Evolutionary conservation across 2,329 filamentous ascomycete genomes (phyloP), one percentile per base, ranked within the genome.

Genomic region (Teratosphaeria zuluensis): DNA sequence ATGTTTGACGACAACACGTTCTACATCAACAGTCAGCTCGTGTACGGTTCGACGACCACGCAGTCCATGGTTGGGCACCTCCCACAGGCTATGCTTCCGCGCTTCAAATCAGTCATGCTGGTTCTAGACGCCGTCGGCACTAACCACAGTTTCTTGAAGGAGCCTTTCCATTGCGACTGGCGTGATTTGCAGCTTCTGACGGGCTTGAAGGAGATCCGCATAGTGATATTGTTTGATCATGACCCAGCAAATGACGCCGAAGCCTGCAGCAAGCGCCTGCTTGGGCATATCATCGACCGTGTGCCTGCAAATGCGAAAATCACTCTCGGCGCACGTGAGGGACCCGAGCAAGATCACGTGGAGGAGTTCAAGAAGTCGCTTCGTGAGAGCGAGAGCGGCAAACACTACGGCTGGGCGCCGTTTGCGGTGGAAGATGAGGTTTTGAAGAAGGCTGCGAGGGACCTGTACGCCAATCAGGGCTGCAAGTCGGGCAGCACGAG

Each of bases 1-100:
- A 65, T 77, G 12, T 76, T 75, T 60, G 63, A 66, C 24, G 64
- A 66, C 9, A 76, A 75, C 56, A 58, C 51, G 4, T 72, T 74
- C 59, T 53, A 33, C 51, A n/a, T 53, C 51, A 53, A 53, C 24
- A 33, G 24, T 31, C 66, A 66, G 4, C 68, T 76, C 21, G 24
- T 32, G 55, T 52, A 51, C 16, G 31, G 53, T 31, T 56, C 42
- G 42, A 48, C 33, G 4, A 48, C 14, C 14, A 16, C 9, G 16
- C 42, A 21, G 54, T 31, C 54, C 38, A 38, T 56, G 54, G 30
- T 42, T 33, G n/a, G 38, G 21, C 54, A 56, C 6, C 6, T 48
- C 5, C 61, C 61, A 28, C 60, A 63, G 56, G 30, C 60, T 9
- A 30, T 31, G 51, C 51, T 31, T 3, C 24, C 51, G 28, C 51